Percentiles rank a stretch among this genome's conserved stretches.
phyloP scores from a whole-genome alignment of 345 rosid species.

The Pistacia vera region DNA sequence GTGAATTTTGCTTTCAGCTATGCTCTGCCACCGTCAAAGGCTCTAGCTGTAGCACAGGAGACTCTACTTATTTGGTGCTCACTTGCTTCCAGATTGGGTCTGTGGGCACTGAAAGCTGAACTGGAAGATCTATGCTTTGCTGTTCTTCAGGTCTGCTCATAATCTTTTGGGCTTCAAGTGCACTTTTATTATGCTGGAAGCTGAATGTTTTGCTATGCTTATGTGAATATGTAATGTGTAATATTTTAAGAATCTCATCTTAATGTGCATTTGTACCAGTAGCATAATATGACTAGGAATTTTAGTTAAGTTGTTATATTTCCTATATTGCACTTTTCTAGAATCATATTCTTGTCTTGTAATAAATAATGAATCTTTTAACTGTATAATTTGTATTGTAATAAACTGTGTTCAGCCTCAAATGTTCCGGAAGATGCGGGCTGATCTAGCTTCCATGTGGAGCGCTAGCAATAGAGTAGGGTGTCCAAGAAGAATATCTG shows the following conservation, averaged over 20 bases:
- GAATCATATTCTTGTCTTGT: no score
- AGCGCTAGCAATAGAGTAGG: slow-evolving; percentile 45
- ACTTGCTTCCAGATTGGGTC: slow-evolving; percentile 77
- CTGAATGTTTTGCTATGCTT: not conserved
- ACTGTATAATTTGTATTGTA: not conserved
- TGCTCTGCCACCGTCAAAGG: slow-evolving; percentile 61
- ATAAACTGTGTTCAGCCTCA: slow-evolving; percentile 53
- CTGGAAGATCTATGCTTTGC: slow-evolving; percentile 77
- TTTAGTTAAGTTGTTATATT: no score
- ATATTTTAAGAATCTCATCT: no score
- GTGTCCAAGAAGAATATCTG: slow-evolving; percentile 44
- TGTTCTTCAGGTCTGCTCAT: slow-evolving; percentile 64
- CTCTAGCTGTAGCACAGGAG: slow-evolving; percentile 78
- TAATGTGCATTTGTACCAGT: no score
- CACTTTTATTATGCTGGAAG: slow-evolving; percentile 15
- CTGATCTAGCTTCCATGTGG: slow-evolving; percentile 78
- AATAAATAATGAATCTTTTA: no score
- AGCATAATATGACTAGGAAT: no score
- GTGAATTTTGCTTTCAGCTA: slow-evolving; percentile 41
- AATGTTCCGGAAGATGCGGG: slow-evolving; percentile 59
- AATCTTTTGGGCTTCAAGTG: not conserved
- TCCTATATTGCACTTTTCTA: no score
- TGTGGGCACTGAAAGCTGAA: slow-evolving; percentile 80
- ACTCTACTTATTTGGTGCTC: slow-evolving; percentile 75
- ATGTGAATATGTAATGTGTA: not conserved